phyloP scores from a whole-genome alignment of 148 eudicot species.

The Rhododendron ovatum region DNA sequence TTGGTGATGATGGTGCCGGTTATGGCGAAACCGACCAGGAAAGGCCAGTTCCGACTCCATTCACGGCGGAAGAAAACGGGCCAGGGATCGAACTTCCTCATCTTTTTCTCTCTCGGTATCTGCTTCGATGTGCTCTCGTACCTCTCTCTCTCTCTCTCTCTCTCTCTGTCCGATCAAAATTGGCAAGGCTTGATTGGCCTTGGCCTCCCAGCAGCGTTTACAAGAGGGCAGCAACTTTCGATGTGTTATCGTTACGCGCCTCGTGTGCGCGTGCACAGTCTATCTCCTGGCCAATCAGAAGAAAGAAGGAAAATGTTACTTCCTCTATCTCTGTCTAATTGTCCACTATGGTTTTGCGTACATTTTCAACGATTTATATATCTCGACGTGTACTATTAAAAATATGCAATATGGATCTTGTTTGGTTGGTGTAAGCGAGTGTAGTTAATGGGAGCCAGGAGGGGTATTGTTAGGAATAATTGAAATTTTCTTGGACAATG shows the following conservation, averaged over 20 bases:
- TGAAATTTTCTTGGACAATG: too few relatives aligned
- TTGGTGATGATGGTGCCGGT: constrained; percentile 24
- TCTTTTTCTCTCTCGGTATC: not conserved
- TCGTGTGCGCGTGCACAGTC: not conserved
- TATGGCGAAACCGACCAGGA: constrained; percentile 22
- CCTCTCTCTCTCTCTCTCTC: not conserved
- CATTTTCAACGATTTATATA: too few relatives aligned
- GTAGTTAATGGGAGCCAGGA: too few relatives aligned
- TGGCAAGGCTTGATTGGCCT: not conserved
- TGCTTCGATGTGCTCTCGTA: not conserved
- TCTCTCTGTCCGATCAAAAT: not conserved
- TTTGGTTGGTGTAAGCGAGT: too few relatives aligned
- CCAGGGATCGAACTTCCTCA: constrained; percentile 25
- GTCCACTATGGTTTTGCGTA: too few relatives aligned
- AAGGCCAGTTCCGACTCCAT: constrained; percentile 21
- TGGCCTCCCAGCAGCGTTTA: not conserved
- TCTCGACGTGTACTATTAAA: too few relatives aligned
- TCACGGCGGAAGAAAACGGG: constrained; percentile 22
- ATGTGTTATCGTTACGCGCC: not conserved
- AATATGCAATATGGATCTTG: too few relatives aligned
- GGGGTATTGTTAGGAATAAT: too few relatives aligned
- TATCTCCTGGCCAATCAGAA: not conserved
- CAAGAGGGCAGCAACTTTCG: not conserved
- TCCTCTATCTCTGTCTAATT: too few relatives aligned
- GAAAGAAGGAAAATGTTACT: not conserved